phyloP scores from a whole-genome alignment of 2,329 filamentous ascomycete species.

The Phialocephala sp. region DNA sequence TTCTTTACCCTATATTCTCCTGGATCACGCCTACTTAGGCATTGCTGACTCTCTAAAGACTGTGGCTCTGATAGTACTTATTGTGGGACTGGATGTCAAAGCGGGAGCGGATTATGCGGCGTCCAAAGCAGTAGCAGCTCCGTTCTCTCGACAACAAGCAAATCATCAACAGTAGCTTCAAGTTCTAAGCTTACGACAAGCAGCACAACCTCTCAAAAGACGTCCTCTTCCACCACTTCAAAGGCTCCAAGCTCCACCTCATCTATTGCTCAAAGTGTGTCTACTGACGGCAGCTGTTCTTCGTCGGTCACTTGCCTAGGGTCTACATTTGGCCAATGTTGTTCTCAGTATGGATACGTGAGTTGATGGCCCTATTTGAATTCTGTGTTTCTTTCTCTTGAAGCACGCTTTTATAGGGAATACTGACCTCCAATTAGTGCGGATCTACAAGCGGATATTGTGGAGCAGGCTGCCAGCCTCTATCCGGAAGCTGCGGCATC shows the following conservation, averaged over 20 bases:
- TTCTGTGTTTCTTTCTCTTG: neutral
- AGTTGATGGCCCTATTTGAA: too few species aligned
- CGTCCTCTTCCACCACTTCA: slow-evolving; percentile 3
- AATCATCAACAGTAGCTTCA: neutral
- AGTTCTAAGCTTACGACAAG: neutral
- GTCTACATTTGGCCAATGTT: slow-evolving; percentile 28
- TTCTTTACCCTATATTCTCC: too few species aligned
- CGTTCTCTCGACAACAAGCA: neutral
- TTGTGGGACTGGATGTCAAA: slow-evolving; percentile 29
- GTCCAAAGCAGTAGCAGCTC: slow-evolving; percentile 4
- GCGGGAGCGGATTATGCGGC: slow-evolving; percentile 15
- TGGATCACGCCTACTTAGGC: too few species aligned
- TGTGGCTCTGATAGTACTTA: slow-evolving; percentile 29
- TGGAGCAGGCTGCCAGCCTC: slow-evolving; percentile 27
- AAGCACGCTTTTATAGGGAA: neutral
- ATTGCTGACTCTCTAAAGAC: neutral
- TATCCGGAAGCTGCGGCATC: slow-evolving; percentile 13
- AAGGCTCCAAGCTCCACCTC: neutral
- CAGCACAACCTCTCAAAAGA: slow-evolving; percentile 1
- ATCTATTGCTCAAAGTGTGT: slow-evolving; percentile 15
- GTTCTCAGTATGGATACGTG: slow-evolving; percentile 21
- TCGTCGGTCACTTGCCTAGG: slow-evolving; percentile 27
- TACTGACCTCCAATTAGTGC: slow-evolving; percentile 9
- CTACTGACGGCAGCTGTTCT: slow-evolving; percentile 29
- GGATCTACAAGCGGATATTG: slow-evolving; percentile 27